Evolutionary conservation across 495 filamentous ascomycete species (phyloP), one percentile per base, ranked within the genome.

Genomic region (Aspergillus cristatus): DNA sequence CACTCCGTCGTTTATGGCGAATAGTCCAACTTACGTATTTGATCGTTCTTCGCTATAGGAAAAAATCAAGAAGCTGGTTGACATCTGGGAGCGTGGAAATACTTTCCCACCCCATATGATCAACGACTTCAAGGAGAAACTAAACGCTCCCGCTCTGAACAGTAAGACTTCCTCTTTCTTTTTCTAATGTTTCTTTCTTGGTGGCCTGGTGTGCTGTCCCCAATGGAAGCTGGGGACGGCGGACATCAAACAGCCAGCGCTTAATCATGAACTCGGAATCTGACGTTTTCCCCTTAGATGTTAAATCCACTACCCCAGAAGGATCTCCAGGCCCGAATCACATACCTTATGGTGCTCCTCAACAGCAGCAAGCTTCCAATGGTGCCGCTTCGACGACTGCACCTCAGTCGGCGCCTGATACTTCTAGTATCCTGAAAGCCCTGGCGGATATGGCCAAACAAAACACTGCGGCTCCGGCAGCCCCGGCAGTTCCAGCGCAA

Each of bases 31-130:
- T 78, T 59, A 75, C 68, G 58, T 66, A 66, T 65, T 40, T 40
- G 47, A 50, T 51, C 49, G 42, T 50, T 46, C 58, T 67, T 67
- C 34, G 34, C 43, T 60, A 48, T 84, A 95, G 88, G 89, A 91
- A 62, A 96, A 94, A 72, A 90, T 95, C 55, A 84, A 76, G 60
- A 95, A 96, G 58, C 77, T 97, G 52, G 70, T 96, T 65, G 87
- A 94, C 57, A 98, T 98, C 52, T 98, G 91, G 91, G 90, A 97
- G 55, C 88, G 89, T 44, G 87, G 86, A 39, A 78, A 78, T 53
- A 97, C 88, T 18, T 97, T 98, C 62, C 89, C 90, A 17, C 56
- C 76, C 14, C 55, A 77, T 22, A 82, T 94, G 80, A 74, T 98
- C 51, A 72, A 74, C 32, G 76, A 76, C 12, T 94, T 95, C 73